A percentile compares a stretch with the other conserved stretches of the same genome.
Evolutionary conservation across 176 grass and related monocot species (phyloP).

Genomic region (Echinochloa phyllopogon): DNA sequence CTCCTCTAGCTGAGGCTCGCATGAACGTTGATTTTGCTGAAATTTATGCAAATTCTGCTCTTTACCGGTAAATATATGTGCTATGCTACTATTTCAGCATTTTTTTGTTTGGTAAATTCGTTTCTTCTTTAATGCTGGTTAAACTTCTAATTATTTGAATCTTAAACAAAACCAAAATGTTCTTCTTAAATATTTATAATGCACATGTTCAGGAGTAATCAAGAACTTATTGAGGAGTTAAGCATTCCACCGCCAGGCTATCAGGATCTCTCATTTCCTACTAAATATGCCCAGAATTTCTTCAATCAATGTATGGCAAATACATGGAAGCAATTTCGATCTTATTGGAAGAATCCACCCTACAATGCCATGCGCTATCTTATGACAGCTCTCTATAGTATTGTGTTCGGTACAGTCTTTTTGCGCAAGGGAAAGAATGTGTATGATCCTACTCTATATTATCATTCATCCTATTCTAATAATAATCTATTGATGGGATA

Average conservation of each 20-base stretch:
- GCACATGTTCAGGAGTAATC: slow-evolving; percentile 47
- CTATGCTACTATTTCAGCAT: background rate
- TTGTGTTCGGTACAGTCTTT: slow-evolving; percentile 89
- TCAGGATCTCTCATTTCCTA: slow-evolving; percentile 76
- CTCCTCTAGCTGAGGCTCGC: slow-evolving; percentile 60
- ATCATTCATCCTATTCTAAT: slow-evolving; percentile 20
- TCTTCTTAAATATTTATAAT: slow-evolving; percentile 19
- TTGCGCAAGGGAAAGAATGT: slow-evolving; percentile 70
- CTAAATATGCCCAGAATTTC: slow-evolving; percentile 79
- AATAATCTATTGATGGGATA: slow-evolving; percentile 7
- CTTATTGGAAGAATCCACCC: slow-evolving; percentile 94
- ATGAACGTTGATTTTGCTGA: slow-evolving; percentile 78
- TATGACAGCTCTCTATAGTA: slow-evolving; percentile 60
- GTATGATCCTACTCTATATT: slow-evolving; percentile 47
- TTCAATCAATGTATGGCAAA: slow-evolving; percentile 66
- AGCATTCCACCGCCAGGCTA: slow-evolving; percentile 62
- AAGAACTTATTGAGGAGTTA: slow-evolving; percentile 78
- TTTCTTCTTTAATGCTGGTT: background rate
- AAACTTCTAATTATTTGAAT: slow-evolving; percentile 18
- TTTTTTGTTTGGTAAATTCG: background rate
- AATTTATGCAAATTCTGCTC: slow-evolving; percentile 73
- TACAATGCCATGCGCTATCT: slow-evolving; percentile 85
- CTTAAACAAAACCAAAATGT: background rate
- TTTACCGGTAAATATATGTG: slow-evolving; percentile 63
- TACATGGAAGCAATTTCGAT: slow-evolving; percentile 86